Evolutionary conservation across 2,329 filamentous ascomycete species (phyloP), one percentile per base, ranked within the genome.

Genomic region (Ophiocordyceps camponoti-leonardi): DNA sequence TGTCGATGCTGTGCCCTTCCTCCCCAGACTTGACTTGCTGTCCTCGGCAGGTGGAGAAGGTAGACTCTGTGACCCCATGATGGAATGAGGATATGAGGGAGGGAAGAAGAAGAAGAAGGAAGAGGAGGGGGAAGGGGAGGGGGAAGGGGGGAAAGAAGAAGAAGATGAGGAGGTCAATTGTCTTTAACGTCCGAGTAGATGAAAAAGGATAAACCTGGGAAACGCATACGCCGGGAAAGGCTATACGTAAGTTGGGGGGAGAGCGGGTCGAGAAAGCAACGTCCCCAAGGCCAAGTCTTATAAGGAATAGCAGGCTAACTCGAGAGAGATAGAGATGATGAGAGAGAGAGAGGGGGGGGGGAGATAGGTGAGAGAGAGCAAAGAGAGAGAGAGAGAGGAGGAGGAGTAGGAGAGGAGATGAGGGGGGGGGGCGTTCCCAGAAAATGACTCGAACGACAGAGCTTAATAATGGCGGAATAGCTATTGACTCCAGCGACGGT

Each of bases 31-130:
- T 11, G 60, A 51, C 52, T 65, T 69, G 50, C 58, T 54, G 6
- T 69, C 68, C 59, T 72, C 72, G 45, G 66, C 65, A 14, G 72
- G 71, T 52, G 72, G 71, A 46, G 72, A 73, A 28, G 72, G 72
- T 53, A 74, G 61, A 52, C 60, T 65, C 49, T 60, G 52, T 47
- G 59, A 56, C 57, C 68, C 69, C 72, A 75, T 75, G 26, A 10
- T 18, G 33, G 33, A 28, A 28, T 23, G 26, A 28, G 26, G 26
- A 28, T 28, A 8, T 28, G 26, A 28, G 23, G 23, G 23, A 26
- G 23, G 8, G 26, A 11, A 28, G 26, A 11, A 28, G 23, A 8
- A 11, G 10, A 8, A 28, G 4, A 28, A 28, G 26, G 26, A 10
- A 11, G 26, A n/a, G 26, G 26, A 11, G 26, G 26, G 10, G 11